phyloP scores from a whole-genome alignment of 31 red algal species.

The Porphyra umbilicalis region DNA sequence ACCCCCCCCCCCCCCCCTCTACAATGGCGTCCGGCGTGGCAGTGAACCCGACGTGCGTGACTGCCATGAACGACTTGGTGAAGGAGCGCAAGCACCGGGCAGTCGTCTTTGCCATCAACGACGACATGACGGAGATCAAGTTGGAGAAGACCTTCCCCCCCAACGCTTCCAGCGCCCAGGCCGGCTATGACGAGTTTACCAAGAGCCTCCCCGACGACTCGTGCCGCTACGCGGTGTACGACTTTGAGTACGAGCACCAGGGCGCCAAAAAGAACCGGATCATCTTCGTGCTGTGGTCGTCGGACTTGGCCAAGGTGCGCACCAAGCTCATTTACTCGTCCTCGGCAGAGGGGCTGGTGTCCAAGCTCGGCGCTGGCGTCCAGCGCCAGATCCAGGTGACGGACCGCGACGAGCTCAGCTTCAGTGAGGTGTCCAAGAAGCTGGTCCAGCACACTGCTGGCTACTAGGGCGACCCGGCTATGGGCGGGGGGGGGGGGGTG shows the following conservation, averaged over 20 bases:
- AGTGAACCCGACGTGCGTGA: slow-evolving; percentile 63
- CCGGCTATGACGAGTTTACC: slow-evolving; percentile 56
- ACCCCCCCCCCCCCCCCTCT: neutral
- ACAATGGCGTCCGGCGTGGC: slow-evolving; percentile 88
- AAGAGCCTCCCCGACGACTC: slow-evolving; percentile 61
- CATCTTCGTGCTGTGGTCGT: slow-evolving; percentile 92
- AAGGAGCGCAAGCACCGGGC: slow-evolving; percentile 64
- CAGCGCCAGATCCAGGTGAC: slow-evolving; percentile 87
- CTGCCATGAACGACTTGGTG: slow-evolving; percentile 45
- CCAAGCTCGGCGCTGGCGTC: slow-evolving; percentile 53
- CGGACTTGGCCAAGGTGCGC: slow-evolving; percentile 54
- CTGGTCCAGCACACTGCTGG: slow-evolving; percentile 57
- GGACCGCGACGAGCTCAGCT: slow-evolving; percentile 83
- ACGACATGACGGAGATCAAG: slow-evolving; percentile 55
- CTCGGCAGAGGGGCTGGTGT: slow-evolving; percentile 60
- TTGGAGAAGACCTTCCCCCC: slow-evolving; percentile 58
- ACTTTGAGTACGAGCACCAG: slow-evolving; percentile 79
- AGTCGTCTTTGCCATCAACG: slow-evolving; percentile 72
- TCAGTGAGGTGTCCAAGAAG: slow-evolving; percentile 46
- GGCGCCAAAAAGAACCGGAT: slow-evolving; percentile 75
- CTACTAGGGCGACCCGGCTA: slow-evolving; percentile 17
- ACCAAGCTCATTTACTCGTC: slow-evolving; percentile 96
- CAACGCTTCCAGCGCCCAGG: slow-evolving; percentile 15
- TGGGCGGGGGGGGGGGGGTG: neutral
- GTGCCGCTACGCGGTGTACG: slow-evolving; percentile 87